phyloP scores from a whole-genome alignment of 1,284 basidiomycete species.

The Rhizopogon parksii region DNA sequence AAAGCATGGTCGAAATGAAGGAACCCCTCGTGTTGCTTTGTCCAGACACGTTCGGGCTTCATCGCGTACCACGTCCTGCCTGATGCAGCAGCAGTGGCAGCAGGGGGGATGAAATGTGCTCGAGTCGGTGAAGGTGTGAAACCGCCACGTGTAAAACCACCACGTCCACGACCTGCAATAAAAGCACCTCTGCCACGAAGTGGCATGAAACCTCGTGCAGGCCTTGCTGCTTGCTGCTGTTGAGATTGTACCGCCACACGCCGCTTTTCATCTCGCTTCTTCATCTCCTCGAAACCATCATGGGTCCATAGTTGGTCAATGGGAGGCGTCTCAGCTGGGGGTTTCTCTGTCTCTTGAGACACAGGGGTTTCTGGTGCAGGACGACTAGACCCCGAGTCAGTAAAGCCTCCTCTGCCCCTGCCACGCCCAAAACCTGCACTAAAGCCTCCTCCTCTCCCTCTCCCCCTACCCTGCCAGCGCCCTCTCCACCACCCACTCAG shows the following conservation, averaged over 20 bases:
- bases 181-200: conserved; percentile 37
- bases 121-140: conserved; percentile 26
- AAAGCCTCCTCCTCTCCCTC: conserved; percentile 46
- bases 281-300: conserved; percentile 81
- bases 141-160: conserved; percentile 42
- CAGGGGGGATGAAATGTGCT: conserved; percentile 13
- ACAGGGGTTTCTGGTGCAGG: conserved; percentile 5
- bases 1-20: conserved; percentile 55
- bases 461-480: conserved; percentile 62
- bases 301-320: conserved; percentile 71
- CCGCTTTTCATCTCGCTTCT: conserved; percentile 58
- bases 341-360: conserved; percentile 15
- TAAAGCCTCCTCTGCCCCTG: conserved; percentile 40
- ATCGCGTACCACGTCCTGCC: conserved; percentile 59
- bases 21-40: conserved; percentile 68
- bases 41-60: conserved; percentile 75
- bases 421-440: conserved; percentile 42
- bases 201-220: conserved; percentile 23
- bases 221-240: conserved; percentile 22
- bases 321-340: conserved; percentile 38
- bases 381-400: conserved; percentile 9
- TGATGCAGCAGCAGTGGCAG: conserved; percentile 29
- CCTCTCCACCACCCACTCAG: conserved; percentile 79
- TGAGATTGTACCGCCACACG: conserved; percentile 29
- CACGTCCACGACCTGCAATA: conserved; percentile 32